phyloP scores from a whole-genome alignment of 768 basidiomycete species.

The Suillus cothurnatus region DNA sequence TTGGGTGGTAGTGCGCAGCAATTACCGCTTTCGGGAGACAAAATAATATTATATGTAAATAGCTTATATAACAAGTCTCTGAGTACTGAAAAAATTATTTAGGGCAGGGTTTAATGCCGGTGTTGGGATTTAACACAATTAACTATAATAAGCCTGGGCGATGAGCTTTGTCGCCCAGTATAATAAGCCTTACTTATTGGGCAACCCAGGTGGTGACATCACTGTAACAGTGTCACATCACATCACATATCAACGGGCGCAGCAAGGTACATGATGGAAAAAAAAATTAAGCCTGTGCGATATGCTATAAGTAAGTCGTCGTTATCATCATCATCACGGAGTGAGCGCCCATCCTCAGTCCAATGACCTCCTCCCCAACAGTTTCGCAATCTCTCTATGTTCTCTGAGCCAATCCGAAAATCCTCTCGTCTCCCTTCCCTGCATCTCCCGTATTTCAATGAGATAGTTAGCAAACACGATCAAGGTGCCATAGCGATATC shows the following conservation, averaged over 20 bases:
- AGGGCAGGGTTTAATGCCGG: too few relatives aligned
- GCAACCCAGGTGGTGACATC: too few relatives aligned
- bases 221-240: slow-evolving; percentile 19
- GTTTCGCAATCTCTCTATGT: slow-evolving; percentile 81
- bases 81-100: too few relatives aligned
- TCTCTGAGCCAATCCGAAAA: slow-evolving; percentile 86
- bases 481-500: slow-evolving; percentile 86
- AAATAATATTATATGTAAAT: too few relatives aligned
- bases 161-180: too few relatives aligned
- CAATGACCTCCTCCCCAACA: slow-evolving; percentile 68
- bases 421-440: slow-evolving; percentile 42
- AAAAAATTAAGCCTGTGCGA: not conserved
- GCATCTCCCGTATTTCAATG: slow-evolving; percentile 61
- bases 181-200: too few relatives aligned
- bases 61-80: too few relatives aligned
- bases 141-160: too few relatives aligned
- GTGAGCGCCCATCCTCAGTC: slow-evolving; percentile 42
- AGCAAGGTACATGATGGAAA: not conserved
- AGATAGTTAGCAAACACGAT: slow-evolving; percentile 96
- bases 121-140: too few relatives aligned
- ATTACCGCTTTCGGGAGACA: too few relatives aligned
- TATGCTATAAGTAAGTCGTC: not conserved
- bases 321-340: not conserved
- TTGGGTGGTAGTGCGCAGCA: too few relatives aligned
- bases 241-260: not conserved